Conservation (phyloP, 305 asterid genomes). For the Solanum aculeatissimum region DNA sequence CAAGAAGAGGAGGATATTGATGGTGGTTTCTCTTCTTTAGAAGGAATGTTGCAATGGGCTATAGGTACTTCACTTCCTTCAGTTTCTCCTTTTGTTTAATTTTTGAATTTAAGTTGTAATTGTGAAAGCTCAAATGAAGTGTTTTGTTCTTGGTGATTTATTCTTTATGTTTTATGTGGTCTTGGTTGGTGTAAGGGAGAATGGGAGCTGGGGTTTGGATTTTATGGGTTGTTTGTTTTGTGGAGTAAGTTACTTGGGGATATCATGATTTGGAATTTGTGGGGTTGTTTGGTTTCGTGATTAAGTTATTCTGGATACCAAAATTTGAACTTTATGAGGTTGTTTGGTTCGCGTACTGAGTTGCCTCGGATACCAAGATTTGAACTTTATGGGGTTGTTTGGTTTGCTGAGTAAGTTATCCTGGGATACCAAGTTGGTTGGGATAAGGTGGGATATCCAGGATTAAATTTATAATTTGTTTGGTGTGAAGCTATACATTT, state of each 20-base stretch:
- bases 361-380: no score
- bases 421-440: background rate
- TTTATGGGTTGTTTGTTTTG: background rate
- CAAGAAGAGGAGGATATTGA: slow-evolving; percentile 22
- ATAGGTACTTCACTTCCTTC: slow-evolving; percentile 26
- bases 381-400: background rate
- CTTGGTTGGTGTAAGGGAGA: background rate
- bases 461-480: background rate
- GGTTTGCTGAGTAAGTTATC: background rate
- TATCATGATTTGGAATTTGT: background rate
- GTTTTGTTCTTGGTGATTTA: background rate
- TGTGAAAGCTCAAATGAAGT: background rate
- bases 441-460: background rate
- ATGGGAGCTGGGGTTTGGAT: background rate
- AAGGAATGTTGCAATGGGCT: slow-evolving; percentile 80
- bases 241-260: background rate
- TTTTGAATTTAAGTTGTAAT: background rate
- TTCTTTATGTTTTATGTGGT: background rate
- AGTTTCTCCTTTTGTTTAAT: background rate
- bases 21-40: slow-evolving; percentile 76
- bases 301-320: background rate
- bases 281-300: background rate
- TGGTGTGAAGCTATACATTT: background rate
- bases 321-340: background rate
- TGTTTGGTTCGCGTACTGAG: no score